phyloP scores from a whole-genome alignment of 108 stramenopile species.

The Halocafeteria seosinensis region DNA sequence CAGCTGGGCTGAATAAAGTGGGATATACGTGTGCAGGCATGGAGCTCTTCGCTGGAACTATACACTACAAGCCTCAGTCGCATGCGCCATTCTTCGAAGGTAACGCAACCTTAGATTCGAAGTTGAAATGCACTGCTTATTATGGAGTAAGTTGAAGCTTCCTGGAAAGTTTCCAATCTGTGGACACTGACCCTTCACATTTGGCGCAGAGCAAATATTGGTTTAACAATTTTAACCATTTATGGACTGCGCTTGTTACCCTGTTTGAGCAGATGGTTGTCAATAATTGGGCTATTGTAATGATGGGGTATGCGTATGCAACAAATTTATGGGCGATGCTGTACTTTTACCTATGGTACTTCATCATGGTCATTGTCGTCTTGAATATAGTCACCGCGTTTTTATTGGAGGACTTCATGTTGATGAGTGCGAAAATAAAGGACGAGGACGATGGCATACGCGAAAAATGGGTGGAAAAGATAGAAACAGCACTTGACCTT shows the following conservation, averaged over 20 bases:
- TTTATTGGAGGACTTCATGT: slow-evolving; percentile 5
- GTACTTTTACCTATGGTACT: slow-evolving; percentile 9
- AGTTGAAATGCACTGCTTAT: neutral
- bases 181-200: neutral
- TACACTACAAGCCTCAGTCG: neutral
- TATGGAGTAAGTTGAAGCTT: neutral
- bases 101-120: neutral
- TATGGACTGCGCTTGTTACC: neutral
- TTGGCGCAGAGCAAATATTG: neutral
- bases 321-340: slow-evolving; percentile 3
- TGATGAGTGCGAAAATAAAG: neutral
- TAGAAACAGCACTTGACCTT: neutral
- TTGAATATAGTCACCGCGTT: slow-evolving; percentile 15
- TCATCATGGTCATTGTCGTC: slow-evolving; percentile 9
- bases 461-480: neutral
- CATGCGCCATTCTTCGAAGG: neutral
- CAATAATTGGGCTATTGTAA: slow-evolving; percentile 15
- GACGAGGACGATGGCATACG: neutral
- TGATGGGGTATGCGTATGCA: neutral
- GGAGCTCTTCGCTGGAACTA: neutral
- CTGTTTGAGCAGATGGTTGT: slow-evolving; percentile 13
- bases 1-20: neutral
- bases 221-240: neutral
- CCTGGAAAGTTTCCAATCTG: neutral
- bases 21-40: neutral